Evolutionary conservation across 768 basidiomycete species (phyloP), one percentile per base, ranked within the genome.

Genomic region (Porphyrellus cyaneotinctus): DNA sequence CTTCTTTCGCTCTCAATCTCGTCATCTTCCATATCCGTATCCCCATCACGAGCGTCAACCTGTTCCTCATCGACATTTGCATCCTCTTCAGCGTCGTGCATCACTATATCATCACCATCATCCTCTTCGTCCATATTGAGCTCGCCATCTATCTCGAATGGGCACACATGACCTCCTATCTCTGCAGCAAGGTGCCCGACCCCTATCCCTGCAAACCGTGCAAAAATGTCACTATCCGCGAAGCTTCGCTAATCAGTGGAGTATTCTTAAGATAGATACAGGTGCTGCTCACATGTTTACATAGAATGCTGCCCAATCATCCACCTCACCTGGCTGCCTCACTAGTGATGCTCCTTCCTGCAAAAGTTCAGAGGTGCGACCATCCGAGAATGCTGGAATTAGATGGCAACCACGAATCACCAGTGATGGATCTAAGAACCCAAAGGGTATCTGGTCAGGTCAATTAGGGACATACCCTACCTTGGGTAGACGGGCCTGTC

Each of bases 251-350:
- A 2, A 11, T 43, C 18, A 30, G 28, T 6, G 12, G 10, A 23
- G 17, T 15, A 24, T 11, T n/a, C n/a, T 12, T 43, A 9, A 2
- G 11, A 17, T 28, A 17, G 28, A 26, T 9, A 9, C 9, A 7
- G 42, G 26, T 26, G 10, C 17, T 37, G 22, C 48, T 32, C 12
- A 53, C 55, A 57, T 57, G 6, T 57, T 54, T 8, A 52, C 26
- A 37, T 56, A 56, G 35, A 47, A 56, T 11, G n/a, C 43, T 4
- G 41, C 35, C 50, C 50, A 51, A 8, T 51, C 35, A n/a, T 51
- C 42, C 17, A 18, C 12, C 3, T 51, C 50, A 0, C 50, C 43
- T 6, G 42, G 28, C 6, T 20, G 35, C 14, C 43, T 17, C 2
- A 24, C 42, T 6, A 51, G 8, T 2, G 26, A 36, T 2, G 33